phyloP scores from a whole-genome alignment of 345 rosid genomes.

The Linum trigynum region DNA sequence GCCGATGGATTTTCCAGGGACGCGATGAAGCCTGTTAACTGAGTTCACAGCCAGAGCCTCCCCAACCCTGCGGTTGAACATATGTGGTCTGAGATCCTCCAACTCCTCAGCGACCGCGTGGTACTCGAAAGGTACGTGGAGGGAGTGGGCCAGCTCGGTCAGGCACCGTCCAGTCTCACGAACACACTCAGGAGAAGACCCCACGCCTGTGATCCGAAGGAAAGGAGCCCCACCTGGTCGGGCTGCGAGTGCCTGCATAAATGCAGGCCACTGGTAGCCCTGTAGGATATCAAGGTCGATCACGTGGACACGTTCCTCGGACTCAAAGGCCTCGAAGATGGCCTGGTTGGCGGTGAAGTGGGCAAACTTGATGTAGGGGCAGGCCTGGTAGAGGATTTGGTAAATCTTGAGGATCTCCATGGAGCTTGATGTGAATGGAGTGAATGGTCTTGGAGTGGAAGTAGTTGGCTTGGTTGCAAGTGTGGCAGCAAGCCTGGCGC shows the following conservation, averaged over 20 bases:
- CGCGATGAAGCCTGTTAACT: slow-evolving; percentile 41
- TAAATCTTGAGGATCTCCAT: slow-evolving; percentile 47
- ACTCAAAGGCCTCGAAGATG: slow-evolving; percentile 58
- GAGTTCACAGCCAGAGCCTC: slow-evolving; percentile 59
- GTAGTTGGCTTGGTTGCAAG: slow-evolving; percentile 28
- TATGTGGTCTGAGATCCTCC: slow-evolving; percentile 47
- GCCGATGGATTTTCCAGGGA: slow-evolving; percentile 39
- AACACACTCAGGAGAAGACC: slow-evolving; percentile 29
- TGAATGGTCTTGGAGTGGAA: slow-evolving; percentile 25
- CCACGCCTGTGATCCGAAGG: slow-evolving; percentile 54
- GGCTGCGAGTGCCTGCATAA: slow-evolving; percentile 68
- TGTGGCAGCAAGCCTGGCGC: slow-evolving; percentile 43
- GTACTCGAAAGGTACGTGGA: slow-evolving; percentile 55
- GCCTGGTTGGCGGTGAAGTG: slow-evolving; percentile 73
- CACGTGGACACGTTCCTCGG: slow-evolving; percentile 63
- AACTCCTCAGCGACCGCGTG: slow-evolving; percentile 51
- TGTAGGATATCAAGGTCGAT: slow-evolving; percentile 61
- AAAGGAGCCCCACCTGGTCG: slow-evolving; percentile 49
- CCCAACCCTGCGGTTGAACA: slow-evolving; percentile 55
- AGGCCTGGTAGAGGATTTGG: slow-evolving; percentile 60
- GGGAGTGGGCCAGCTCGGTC: slow-evolving; percentile 50
- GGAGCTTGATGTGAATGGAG: slow-evolving; percentile 42
- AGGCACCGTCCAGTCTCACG: slow-evolving; percentile 55
- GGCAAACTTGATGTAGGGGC: slow-evolving; percentile 58
- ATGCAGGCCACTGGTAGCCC: slow-evolving; percentile 75